Evolutionary conservation across 2,329 filamentous ascomycete species (phyloP).

Genomic region (Blumeria graminis): DNA sequence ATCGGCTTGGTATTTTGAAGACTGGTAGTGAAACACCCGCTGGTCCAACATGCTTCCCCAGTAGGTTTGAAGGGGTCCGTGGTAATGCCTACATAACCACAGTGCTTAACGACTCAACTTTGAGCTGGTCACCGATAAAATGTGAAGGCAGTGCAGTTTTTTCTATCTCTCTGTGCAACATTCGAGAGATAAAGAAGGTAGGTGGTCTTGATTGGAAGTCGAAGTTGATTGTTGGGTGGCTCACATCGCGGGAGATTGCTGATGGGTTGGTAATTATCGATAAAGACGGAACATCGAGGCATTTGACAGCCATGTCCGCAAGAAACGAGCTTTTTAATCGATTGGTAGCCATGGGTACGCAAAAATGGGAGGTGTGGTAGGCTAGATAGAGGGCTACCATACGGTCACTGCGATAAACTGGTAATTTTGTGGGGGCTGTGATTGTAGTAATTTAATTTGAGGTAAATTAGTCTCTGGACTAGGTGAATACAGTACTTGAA

Average conservation of each 20-base stretch:
- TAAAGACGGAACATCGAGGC: slow-evolving; percentile 26
- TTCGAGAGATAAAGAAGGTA: slow-evolving; percentile 51
- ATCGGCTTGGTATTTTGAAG: slow-evolving; percentile 40
- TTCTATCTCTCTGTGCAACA: slow-evolving; percentile 39
- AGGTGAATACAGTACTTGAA: too few relatives aligned
- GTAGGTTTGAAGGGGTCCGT: slow-evolving; percentile 42
- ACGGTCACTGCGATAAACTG: too few relatives aligned
- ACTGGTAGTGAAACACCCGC: slow-evolving; percentile 21
- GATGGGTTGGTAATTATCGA: slow-evolving; percentile 32
- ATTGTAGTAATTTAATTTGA: too few relatives aligned
- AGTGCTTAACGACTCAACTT: slow-evolving; percentile 38
- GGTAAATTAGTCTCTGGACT: too few relatives aligned
- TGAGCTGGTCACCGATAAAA: slow-evolving; percentile 23
- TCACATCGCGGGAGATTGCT: slow-evolving; percentile 45
- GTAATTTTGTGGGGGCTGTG: too few relatives aligned
- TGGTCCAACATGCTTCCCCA: slow-evolving; percentile 54
- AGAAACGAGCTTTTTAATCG: slow-evolving; percentile 62
- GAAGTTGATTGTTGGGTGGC: slow-evolving; percentile 62
- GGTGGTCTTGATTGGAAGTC: slow-evolving; percentile 70
- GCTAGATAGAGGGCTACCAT: too few relatives aligned
- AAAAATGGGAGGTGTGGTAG: slow-evolving; percentile 60
- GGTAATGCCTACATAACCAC: slow-evolving; percentile 46
- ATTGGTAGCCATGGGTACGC: slow-evolving; percentile 46
- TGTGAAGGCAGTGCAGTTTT: slow-evolving; percentile 21
- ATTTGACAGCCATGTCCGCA: slow-evolving; percentile 43